Conservation (phyloP, 2,329 filamentous ascomycete species). For the Exophiala alcalophila region DNA sequence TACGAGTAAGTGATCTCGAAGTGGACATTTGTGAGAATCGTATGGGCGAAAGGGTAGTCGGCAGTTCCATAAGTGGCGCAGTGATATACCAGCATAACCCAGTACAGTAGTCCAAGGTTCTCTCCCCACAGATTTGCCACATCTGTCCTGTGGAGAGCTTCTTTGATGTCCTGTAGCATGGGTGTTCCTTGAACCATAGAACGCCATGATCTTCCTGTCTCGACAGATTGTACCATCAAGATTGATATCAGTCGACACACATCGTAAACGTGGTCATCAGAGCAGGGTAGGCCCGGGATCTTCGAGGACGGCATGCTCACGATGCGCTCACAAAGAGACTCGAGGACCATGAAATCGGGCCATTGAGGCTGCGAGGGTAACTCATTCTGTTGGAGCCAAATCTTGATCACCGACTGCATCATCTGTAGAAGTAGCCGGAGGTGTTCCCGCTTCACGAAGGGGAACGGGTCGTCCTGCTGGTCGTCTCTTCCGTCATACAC, state of each 20-base stretch:
- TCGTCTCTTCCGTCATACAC: conserved; percentile 17
- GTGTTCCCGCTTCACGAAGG: conserved; percentile 6
- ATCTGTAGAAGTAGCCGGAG: conserved; percentile 13
- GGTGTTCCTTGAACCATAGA: background rate
- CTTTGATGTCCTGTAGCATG: conserved; percentile 6
- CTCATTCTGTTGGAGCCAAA: conserved; percentile 8
- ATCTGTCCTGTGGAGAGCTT: conserved; percentile 13
- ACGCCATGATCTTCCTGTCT: conserved; percentile 6
- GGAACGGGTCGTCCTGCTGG: conserved; percentile 12
- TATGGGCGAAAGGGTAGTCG: conserved; percentile 13
- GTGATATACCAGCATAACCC: conserved; percentile 16
- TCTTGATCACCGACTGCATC: conserved; percentile 14
- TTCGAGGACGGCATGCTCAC: conserved; percentile 13
- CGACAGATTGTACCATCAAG: conserved; percentile 14
- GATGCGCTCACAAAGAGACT: conserved; percentile 8
- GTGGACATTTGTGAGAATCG: conserved; percentile 6
- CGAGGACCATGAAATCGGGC: conserved; percentile 1
- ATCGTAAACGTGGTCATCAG: conserved; percentile 17
- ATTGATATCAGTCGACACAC: conserved; percentile 16
- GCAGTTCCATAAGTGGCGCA: conserved; percentile 16
- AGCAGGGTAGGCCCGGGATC: conserved; percentile 5
- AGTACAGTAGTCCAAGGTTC: conserved; percentile 19
- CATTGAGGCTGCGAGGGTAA: background rate
- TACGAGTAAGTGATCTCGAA: conserved; percentile 17
- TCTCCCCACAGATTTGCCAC: conserved; percentile 12